Evolutionary conservation across 2,329 filamentous ascomycete genomes (phyloP), one percentile per base, ranked within the genome.

Genomic region (Aotearoamyces nothofagi): DNA sequence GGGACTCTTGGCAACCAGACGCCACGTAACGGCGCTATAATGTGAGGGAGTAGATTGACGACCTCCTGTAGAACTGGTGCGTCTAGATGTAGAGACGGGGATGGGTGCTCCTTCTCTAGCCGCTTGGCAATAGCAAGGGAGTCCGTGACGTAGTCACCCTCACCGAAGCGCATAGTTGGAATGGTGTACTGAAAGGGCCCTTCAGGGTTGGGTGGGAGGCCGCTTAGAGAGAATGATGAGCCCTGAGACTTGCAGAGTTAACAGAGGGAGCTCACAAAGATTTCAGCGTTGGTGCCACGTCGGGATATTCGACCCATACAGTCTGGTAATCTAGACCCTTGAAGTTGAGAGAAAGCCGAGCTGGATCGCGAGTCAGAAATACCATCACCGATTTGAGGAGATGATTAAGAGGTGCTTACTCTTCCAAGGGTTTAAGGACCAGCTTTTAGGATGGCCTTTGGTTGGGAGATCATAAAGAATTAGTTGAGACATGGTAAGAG

Each of bases 351-450:
- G 64, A 45, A 32, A 81, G 51, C 2, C 77, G 71, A 24, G 68
- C 75, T 79, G 29, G 15, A 13, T 22, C 6, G 7, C 32, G 33
- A 17, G 29, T 42, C 23, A 40, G 36, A 23, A 11, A 15, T 29
- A 20, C 10, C n/a, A 17, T n/a, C n/a, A n/a, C n/a, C n/a, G n/a
- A n/a, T n/a, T 6, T 4, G 5, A 24, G 16, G 13, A 2, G n/a
- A 7, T 10, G 17, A 22, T 17, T 25, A 31, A 36, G 26, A 38
- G 29, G 22, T 17, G 12, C 49, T 41, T 52, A 76, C 73, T 69
- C 53, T 77, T 81, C 75, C 74, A 81, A 1, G 75, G 66, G 45
- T 81, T 82, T 25, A 67, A 52, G 1, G 73, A 76, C 77, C 77
- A 81, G 28, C 55, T 45, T 5, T 51, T 52, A 22, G 54, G 47